Percentiles rank a stretch among this genome's conserved stretches.
Evolutionary conservation across 352 stramenopile genomes (phyloP).

Genomic region (Phytophthora kernoviae): DNA sequence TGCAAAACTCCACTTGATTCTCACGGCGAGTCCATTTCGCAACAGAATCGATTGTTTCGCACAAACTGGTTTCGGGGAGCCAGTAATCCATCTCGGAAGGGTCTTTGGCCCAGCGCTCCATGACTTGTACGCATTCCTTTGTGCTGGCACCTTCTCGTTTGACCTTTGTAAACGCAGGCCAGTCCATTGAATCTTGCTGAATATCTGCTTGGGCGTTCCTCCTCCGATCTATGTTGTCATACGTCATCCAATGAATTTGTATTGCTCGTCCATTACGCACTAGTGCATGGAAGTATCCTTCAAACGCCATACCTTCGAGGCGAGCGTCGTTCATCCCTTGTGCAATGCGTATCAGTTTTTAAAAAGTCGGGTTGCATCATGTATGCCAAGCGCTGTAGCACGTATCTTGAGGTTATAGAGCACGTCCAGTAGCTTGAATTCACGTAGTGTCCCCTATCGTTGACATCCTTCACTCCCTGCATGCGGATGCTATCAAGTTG

Average conservation of each 20-base stretch:
- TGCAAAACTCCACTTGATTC: too few relatives aligned
- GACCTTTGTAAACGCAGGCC: neutral
- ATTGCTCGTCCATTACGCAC: constrained; percentile 5
- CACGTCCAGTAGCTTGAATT: neutral
- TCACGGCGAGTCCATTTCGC: too few relatives aligned
- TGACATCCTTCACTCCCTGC: too few relatives aligned
- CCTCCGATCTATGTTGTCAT: constrained; percentile 3
- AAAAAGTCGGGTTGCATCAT: constrained; percentile 10
- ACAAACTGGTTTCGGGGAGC: too few relatives aligned
- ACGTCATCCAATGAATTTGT: neutral
- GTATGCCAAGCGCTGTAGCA: neutral
- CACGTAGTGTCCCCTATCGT: too few relatives aligned
- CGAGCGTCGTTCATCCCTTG: constrained; percentile 16
- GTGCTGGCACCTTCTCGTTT: constrained; percentile 1
- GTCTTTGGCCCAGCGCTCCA: constrained; percentile 15
- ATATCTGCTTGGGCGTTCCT: neutral
- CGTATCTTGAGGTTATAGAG: constrained; percentile 7
- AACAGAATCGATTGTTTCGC: too few relatives aligned
- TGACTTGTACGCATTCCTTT: constrained; percentile 8
- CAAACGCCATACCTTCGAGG: constrained; percentile 17
- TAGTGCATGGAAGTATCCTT: constrained; percentile 17
- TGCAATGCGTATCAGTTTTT: neutral
- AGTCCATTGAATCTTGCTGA: neutral
- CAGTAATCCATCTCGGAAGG: constrained; percentile 27
- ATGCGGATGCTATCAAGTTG: too few relatives aligned